Conservation (phyloP, 768 basidiomycete species). For the Lactarius quietus region DNA sequence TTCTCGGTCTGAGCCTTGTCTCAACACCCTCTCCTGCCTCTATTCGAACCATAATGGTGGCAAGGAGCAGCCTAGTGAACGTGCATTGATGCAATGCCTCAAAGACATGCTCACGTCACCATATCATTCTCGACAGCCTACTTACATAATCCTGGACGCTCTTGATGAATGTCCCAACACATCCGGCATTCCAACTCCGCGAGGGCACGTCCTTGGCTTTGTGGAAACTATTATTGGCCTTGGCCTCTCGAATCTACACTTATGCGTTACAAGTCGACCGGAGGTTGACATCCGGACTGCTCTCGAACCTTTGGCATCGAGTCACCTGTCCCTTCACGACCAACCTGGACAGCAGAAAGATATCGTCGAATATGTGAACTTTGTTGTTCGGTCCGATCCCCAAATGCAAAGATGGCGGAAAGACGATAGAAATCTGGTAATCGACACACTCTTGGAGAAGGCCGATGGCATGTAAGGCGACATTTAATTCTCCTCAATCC, state of each 20-base stretch:
- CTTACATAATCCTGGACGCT: background rate
- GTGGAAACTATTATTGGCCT: background rate
- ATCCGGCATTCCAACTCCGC: background rate
- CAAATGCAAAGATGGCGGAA: background rate
- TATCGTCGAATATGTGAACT: background rate
- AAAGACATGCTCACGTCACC: background rate
- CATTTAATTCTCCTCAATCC: background rate
- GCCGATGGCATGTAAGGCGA: background rate
- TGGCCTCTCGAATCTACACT: background rate
- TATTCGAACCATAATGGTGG: background rate
- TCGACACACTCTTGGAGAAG: background rate
- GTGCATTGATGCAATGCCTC: background rate
- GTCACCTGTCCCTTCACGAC: background rate
- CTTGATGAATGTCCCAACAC: background rate
- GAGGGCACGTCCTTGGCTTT: background rate
- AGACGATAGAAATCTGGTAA: background rate
- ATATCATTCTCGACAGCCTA: background rate
- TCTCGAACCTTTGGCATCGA: background rate
- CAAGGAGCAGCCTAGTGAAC: background rate
- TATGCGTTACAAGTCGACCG: background rate
- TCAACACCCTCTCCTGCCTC: background rate
- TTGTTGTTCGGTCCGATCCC: background rate
- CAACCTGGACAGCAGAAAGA: background rate
- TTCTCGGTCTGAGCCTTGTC: background rate
- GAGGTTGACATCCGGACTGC: background rate